A percentile compares a stretch with the other conserved stretches of the same genome.
phyloP scores from a whole-genome alignment of 495 filamentous ascomycete genomes.

The Cladorrhinum samala region DNA sequence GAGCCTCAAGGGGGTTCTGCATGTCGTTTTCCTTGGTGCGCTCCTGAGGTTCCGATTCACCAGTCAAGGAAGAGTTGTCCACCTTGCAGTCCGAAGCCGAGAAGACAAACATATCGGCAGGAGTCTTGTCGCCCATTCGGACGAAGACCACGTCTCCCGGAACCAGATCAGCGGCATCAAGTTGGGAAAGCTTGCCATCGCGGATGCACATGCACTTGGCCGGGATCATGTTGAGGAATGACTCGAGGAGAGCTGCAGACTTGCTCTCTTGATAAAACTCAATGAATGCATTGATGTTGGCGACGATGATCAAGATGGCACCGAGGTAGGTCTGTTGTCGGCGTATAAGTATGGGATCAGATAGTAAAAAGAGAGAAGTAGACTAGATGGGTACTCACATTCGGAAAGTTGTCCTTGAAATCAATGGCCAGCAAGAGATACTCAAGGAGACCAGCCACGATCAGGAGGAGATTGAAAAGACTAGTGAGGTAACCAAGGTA shows the following conservation, averaged over 20 bases:
- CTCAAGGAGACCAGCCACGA: conserved; percentile 26
- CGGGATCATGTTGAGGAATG: conserved; percentile 30
- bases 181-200: conserved; percentile 21
- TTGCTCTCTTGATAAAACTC: conserved; percentile 30
- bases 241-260: conserved; percentile 26
- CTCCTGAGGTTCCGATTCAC: conserved; percentile 44
- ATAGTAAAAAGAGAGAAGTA: background rate
- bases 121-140: conserved; percentile 63
- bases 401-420: conserved; percentile 29
- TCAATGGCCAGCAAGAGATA: conserved; percentile 28
- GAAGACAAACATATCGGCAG: conserved; percentile 55
- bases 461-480: conserved; percentile 29
- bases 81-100: conserved; percentile 61
- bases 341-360: background rate
- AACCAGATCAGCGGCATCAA: conserved; percentile 33
- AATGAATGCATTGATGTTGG: conserved; percentile 29
- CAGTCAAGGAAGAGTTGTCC: conserved; percentile 47
- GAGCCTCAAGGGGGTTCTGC: conserved; percentile 23
- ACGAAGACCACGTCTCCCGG: conserved; percentile 63
- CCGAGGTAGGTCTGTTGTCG: conserved; percentile 24
- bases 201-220: conserved; percentile 28
- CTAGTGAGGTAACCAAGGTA: conserved; percentile 21
- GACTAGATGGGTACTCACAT: conserved; percentile 14
- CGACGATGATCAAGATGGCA: conserved; percentile 27
- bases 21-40: conserved; percentile 22